A percentile compares a stretch with the other conserved stretches of the same genome.
These are phyloP conservation scores for Funneliformis mosseae DNA, from an alignment of 192 early-diverging fungal species.

Conservation along the genomic window DNA sequence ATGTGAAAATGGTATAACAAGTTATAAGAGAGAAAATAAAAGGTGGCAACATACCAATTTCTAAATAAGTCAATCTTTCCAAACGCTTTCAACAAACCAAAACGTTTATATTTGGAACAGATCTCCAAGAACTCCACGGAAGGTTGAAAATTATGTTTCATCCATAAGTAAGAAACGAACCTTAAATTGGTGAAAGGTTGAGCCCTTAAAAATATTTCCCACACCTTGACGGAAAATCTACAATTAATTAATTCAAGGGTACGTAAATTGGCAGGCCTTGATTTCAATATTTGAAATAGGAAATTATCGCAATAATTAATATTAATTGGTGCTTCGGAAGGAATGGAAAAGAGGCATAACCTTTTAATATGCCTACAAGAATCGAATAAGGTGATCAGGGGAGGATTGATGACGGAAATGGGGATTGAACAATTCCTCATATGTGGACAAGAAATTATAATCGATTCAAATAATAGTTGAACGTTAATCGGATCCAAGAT, in stretches of 20 bases:
- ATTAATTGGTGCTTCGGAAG: background rate
- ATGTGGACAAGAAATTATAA: background rate
- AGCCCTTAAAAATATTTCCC: background rate
- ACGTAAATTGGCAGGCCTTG: background rate
- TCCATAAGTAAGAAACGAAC: background rate
- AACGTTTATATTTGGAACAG: background rate
- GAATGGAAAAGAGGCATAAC: background rate
- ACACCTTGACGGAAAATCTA: background rate
- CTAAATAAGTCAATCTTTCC: background rate
- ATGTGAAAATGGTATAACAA: no score
- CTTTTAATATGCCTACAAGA: background rate
- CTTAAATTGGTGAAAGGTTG: background rate
- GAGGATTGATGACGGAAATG: background rate
- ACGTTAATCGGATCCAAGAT: background rate
- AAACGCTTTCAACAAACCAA: background rate
- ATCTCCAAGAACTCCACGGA: background rate
- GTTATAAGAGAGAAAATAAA: no score
- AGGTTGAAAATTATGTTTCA: background rate
- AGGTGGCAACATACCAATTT: background rate
- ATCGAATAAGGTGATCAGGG: background rate
- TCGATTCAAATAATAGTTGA: background rate
- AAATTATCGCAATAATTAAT: background rate
- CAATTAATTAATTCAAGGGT: background rate
- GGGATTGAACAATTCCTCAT: background rate
- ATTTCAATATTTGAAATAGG: background rate